Evolutionary conservation across 129 eudicot genomes (phyloP), one percentile per base, ranked within the genome.

Genomic region (Saposhnikovia divaricata): DNA sequence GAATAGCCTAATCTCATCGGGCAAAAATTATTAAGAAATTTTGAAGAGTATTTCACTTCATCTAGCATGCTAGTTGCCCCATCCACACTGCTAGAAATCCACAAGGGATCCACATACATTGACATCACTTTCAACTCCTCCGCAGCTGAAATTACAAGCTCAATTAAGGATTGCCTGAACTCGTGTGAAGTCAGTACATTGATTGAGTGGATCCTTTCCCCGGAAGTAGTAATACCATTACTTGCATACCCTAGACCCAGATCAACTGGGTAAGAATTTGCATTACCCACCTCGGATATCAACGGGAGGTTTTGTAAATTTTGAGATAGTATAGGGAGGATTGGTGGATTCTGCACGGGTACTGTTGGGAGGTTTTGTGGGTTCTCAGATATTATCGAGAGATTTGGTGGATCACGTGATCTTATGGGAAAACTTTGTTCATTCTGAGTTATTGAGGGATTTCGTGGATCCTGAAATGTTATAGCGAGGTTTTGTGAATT

Each of bases 121-220:
- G 89, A 77, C 85, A 89, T 80, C 76, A 70, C 71, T 12, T 81
- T 74, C 2, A 91, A 75, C 80, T 91, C 97, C 70, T 86, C 92
- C 85, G 89, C 85, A 42, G 93, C 92, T 51, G 79, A 81, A 61
- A 86, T 87, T 5, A 88, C 97, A 31, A 87, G 85, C 51, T 91
- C 86, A 6, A 85, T 77, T 80, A 89, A 80, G 63, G 82, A 61
- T 2, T 84, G 79, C 75, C 84, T 88, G 48, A 87, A 90, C 8
- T 79, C 86, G 65, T 78, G 79, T 50, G 78, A 57, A 5, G 27
- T 23, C 3, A 87, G 90, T 39, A 47, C 85, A 61, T 79, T 72
- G 16, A 12, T 28, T 66, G 21, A 15, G 39, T 25, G 3, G 2
- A 34, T 2, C 18, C 19, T 21, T 4, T 3, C 21, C 34, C 21